A percentile compares a stretch with the other conserved stretches of the same genome.
Conservation (phyloP, 495 filamentous ascomycete genomes). For the Penicillium antarcticum region DNA sequence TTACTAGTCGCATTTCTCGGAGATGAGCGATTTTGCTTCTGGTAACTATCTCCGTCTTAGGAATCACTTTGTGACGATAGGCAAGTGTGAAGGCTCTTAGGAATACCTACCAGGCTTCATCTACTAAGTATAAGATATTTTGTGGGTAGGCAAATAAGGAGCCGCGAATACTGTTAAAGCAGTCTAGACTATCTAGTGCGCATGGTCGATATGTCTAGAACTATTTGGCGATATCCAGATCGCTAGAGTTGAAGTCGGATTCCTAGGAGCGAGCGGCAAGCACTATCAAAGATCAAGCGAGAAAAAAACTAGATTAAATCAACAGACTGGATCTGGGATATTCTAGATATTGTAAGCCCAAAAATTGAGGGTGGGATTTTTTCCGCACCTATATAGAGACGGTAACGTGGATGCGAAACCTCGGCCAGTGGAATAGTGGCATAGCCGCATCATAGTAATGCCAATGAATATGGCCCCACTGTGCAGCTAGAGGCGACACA, state of each 20-base stretch:
- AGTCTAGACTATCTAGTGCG: neutral
- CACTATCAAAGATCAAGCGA: neutral
- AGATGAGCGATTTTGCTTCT: no score
- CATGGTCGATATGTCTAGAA: constrained; percentile 4
- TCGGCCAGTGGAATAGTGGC: neutral
- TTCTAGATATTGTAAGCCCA: constrained; percentile 1
- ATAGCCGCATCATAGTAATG: neutral
- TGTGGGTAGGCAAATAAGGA: neutral
- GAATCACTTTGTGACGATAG: neutral
- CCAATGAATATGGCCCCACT: neutral
- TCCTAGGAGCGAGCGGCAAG: constrained; percentile 7
- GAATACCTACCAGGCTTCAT: constrained; percentile 5
- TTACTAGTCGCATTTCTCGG: no score
- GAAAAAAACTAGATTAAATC: neutral
- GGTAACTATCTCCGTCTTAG: no score
- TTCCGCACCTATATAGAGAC: constrained; percentile 5
- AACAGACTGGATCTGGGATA: constrained; percentile 1
- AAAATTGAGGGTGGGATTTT: constrained; percentile 5
- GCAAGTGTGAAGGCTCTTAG: neutral
- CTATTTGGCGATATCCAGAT: neutral
- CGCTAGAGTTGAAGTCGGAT: constrained; percentile 8
- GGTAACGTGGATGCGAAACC: neutral
- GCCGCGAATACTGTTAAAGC: neutral
- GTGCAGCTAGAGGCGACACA: neutral
- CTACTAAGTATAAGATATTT: neutral